Conservation (phyloP, 768 basidiomycete genomes). For the Xerocomellus dryophilus region DNA sequence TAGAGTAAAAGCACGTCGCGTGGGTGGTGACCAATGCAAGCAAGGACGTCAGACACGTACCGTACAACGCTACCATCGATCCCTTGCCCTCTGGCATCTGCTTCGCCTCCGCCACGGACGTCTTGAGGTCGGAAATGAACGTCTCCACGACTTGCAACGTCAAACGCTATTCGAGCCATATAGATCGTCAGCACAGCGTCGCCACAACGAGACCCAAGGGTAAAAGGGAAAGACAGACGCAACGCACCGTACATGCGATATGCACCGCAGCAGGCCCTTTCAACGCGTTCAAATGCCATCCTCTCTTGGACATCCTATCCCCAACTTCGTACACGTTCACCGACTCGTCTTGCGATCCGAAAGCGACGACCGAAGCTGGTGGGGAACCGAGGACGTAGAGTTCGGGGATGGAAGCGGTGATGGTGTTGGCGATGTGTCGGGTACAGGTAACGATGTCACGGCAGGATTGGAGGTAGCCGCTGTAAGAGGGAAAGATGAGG, state of each 20-base stretch:
- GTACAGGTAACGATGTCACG: slow-evolving; percentile 74
- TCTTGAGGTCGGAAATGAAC: slow-evolving; percentile 82
- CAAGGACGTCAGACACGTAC: slow-evolving; percentile 41
- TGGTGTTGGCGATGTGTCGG: slow-evolving; percentile 62
- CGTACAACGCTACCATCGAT: slow-evolving; percentile 88
- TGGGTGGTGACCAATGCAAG: not conserved
- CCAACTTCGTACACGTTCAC: slow-evolving; percentile 83
- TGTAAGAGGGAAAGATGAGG: slow-evolving; percentile 24
- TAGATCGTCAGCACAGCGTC: not conserved
- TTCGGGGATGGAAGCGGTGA: slow-evolving; percentile 70
- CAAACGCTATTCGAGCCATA: slow-evolving; percentile 50
- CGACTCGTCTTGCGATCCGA: slow-evolving; percentile 56
- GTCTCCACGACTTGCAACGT: slow-evolving; percentile 75
- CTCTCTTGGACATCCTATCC: slow-evolving; percentile 78
- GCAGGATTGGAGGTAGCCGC: slow-evolving; percentile 88
- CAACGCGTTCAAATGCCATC: slow-evolving; percentile 92
- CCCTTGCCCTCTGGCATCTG: slow-evolving; percentile 63
- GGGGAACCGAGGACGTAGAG: slow-evolving; percentile 89
- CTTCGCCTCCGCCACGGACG: slow-evolving; percentile 71
- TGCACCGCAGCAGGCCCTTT: slow-evolving; percentile 79
- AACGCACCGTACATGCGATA: slow-evolving; percentile 86
- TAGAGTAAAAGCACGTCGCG: not conserved
- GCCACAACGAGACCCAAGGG: too few species aligned
- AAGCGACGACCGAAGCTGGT: slow-evolving; percentile 87
- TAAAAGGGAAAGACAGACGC: not conserved